Percentiles rank a stretch among this genome's conserved stretches.
Evolutionary conservation across 768 basidiomycete species (phyloP).

Genomic region (Rhizopogon roseolus): DNA sequence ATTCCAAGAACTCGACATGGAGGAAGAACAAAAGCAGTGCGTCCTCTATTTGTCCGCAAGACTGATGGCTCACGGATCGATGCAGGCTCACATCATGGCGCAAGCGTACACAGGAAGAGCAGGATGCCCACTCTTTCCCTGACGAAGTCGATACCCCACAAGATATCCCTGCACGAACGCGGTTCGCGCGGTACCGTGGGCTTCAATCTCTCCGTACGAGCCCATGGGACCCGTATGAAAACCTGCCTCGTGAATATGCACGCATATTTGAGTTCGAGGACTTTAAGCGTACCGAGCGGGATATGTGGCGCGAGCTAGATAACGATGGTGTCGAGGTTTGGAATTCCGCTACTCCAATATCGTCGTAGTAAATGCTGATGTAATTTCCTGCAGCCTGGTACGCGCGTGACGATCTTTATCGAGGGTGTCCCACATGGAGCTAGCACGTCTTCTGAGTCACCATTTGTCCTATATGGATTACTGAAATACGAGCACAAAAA

Average conservation of each 20-base stretch:
- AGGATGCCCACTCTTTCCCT: constrained; percentile 83
- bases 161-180: constrained; percentile 68
- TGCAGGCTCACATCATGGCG: constrained; percentile 66
- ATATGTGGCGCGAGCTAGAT: constrained; percentile 61
- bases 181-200: constrained; percentile 92
- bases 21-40: constrained; percentile 86
- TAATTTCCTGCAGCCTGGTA: constrained; percentile 56
- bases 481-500: constrained; percentile 96
- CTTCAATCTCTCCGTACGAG: constrained; percentile 90
- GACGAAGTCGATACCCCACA: constrained; percentile 95
- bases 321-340: constrained; percentile 70
- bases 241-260: constrained; percentile 89
- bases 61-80: not conserved
- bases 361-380: not conserved
- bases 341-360: not conserved
- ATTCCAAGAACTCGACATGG: constrained; percentile 75
- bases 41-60: constrained; percentile 20
- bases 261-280: constrained; percentile 97
- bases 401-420: constrained; percentile 72
- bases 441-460: constrained; percentile 27
- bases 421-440: constrained; percentile 70
- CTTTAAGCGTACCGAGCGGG: constrained; percentile 79
- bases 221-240: constrained; percentile 97
- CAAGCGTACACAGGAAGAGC: constrained; percentile 67
- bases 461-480: constrained; percentile 73